Base-by-base conservation (phyloP, 2,329 filamentous ascomycete species). In the Fusarium penzigii region DNA sequence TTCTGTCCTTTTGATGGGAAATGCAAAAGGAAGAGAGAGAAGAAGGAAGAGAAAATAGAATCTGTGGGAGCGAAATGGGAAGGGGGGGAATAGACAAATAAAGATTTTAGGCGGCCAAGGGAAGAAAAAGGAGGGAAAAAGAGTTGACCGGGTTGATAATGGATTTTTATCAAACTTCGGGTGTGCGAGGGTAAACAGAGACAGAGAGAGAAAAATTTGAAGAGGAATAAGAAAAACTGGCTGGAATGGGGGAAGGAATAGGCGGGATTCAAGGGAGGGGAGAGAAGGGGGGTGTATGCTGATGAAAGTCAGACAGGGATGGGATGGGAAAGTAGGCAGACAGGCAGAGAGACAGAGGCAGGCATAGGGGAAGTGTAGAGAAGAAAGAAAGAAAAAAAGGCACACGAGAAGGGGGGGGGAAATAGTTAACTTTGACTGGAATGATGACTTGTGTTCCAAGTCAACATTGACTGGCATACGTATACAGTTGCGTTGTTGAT, bases 91-190 rank as follows among this genome's bases (percentile, higher is more conserved):
- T 25, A 25, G 20, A 7, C 20, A 25, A 25, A 25, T 25, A 25
- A 25, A 25, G 20, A 25, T 25, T 63, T 39, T 40, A 51, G 59
- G 52, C 55, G 51, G 50, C 42, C 57, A 59, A 49, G 48, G 47
- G 43, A 13, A 51, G 32, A 11, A 39, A 17, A 52, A 52, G 39
- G 32, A 44, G 55, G 52, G 55, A 57, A 64, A 64, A 64, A 55
- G 64, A 57, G 53, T 53, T 61, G 64, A 59, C 64, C 55, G 59
- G 61, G 61, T 63, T 65, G 62, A 65, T 63, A 64, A 25, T 61
- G 58, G 58, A 48, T 42, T 65, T 59, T 65, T 64, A 61, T 57
- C 61, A 65, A 61, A 63, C 47, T 25, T 63, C 62, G 62, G 62
- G 60, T 65, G 63, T 65, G 63, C 61, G 62, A 64, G 60, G 57